phyloP scores from a whole-genome alignment of 495 filamentous ascomycete species.

The Aspergillus bertholletiae region DNA sequence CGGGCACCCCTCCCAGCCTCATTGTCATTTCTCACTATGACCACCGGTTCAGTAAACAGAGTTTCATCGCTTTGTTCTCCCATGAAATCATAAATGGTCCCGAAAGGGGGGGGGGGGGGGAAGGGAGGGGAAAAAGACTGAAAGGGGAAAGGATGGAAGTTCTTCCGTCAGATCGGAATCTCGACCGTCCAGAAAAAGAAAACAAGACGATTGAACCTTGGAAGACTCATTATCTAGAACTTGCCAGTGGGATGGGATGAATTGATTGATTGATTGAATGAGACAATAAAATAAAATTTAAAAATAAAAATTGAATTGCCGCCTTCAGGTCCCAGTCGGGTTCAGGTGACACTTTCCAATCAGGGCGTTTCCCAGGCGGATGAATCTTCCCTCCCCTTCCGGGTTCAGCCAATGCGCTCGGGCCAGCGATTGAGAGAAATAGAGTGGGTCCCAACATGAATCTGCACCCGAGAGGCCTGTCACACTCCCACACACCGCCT shows the following conservation, averaged over 20 bases:
- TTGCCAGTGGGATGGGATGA: too few relatives aligned
- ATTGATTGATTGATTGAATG: too few relatives aligned
- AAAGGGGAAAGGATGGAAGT: background rate
- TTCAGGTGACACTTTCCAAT: background rate
- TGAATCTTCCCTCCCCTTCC: background rate
- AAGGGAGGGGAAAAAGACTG: background rate
- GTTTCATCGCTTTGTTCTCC: background rate
- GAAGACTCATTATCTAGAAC: too few relatives aligned
- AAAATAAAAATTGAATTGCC: background rate
- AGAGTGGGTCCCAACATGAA: background rate
- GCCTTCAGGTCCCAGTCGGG: background rate
- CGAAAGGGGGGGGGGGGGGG: background rate
- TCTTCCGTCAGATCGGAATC: background rate
- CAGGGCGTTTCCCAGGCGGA: background rate
- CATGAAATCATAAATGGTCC: background rate
- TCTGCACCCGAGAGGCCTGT: background rate
- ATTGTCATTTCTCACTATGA: background rate
- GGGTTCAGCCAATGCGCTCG: background rate
- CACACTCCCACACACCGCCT: constrained; percentile 3
- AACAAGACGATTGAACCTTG: too few relatives aligned
- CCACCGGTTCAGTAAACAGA: background rate
- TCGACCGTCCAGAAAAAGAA: background rate
- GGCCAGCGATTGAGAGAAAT: background rate
- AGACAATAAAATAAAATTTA: background rate
- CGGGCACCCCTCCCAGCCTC: background rate